Conservation (phyloP, 192 early-diverging fungal genomes). For the Pilobolus umbonatus region DNA sequence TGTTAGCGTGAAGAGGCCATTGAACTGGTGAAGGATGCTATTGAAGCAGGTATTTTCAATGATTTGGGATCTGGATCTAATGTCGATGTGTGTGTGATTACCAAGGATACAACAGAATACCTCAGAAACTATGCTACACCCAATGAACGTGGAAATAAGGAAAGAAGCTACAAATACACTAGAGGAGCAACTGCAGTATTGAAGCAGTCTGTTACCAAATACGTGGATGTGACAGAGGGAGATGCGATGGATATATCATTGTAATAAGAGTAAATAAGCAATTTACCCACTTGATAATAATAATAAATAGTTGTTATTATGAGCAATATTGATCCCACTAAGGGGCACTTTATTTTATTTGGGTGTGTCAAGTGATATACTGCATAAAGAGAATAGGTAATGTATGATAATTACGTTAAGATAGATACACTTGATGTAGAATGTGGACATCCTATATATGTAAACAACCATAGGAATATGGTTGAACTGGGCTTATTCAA, state of each 20-base stretch:
- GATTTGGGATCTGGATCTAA: constrained; percentile 97
- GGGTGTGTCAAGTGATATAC: not conserved
- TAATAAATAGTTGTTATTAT: no score
- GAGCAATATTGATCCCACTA: no score
- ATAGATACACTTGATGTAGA: no score
- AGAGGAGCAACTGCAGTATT: constrained; percentile 56
- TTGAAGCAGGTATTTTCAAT: constrained; percentile 98
- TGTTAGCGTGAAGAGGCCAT: constrained; percentile 89
- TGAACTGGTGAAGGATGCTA: constrained; percentile 86
- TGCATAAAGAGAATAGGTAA: not conserved
- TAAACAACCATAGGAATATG: no score
- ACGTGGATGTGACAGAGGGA: constrained; percentile 59
- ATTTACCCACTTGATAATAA: no score
- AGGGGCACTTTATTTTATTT: no score
- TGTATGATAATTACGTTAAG: not conserved
- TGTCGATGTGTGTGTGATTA: constrained; percentile 92
- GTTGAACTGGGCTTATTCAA: no score
- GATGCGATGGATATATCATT: constrained; percentile 58
- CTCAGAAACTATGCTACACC: constrained; percentile 82
- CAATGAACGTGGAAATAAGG: constrained; percentile 83
- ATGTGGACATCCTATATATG: no score
- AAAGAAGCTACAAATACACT: constrained; percentile 73
- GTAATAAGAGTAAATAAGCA: constrained; percentile 15
- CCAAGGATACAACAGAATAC: constrained; percentile 77
- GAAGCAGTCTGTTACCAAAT: constrained; percentile 44